These are phyloP conservation scores for Plantago coronopus DNA, from an alignment of 305 asterid genomes.

Conservation along the genomic window DNA sequence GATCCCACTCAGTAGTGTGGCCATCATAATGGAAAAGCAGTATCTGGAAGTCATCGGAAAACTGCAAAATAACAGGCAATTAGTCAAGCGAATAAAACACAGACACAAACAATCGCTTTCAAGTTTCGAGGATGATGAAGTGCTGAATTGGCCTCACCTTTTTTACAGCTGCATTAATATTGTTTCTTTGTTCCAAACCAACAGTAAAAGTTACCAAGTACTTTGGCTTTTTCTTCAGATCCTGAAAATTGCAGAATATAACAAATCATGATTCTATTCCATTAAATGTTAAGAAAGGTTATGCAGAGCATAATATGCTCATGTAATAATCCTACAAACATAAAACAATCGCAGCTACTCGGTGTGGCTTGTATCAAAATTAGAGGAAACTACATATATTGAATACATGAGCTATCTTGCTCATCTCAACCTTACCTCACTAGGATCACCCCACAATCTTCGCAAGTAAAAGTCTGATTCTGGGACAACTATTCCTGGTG, in stretches of 20 bases:
- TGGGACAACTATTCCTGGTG: slow-evolving; percentile 86
- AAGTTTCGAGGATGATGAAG: slow-evolving; percentile 10
- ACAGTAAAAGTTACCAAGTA: slow-evolving; percentile 81
- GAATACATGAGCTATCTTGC: not conserved
- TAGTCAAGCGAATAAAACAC: slow-evolving; percentile 22
- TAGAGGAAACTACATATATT: too few relatives aligned
- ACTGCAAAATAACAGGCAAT: slow-evolving; percentile 37
- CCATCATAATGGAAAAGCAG: slow-evolving; percentile 89
- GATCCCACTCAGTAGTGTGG: slow-evolving; percentile 75
- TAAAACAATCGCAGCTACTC: too few relatives aligned
- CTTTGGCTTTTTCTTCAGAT: slow-evolving; percentile 69
- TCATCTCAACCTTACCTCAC: slow-evolving; percentile 45
- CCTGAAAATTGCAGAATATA: slow-evolving; percentile 49
- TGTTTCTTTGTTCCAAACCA: slow-evolving; percentile 62
- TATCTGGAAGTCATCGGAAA: slow-evolving; percentile 79
- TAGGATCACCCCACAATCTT: slow-evolving; percentile 90
- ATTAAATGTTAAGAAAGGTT: slow-evolving; percentile 11
- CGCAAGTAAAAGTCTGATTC: slow-evolving; percentile 72
- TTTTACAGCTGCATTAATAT: slow-evolving; percentile 65
- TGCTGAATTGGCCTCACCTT: slow-evolving; percentile 45
- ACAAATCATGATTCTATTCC: slow-evolving; percentile 18
- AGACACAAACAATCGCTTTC: slow-evolving; percentile 14
- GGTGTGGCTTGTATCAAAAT: too few relatives aligned
- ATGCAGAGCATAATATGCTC: not conserved
- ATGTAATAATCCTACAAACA: too few relatives aligned